Conservation (phyloP, 2,329 filamentous ascomycete species). For the Aspergillus sp. region DNA sequence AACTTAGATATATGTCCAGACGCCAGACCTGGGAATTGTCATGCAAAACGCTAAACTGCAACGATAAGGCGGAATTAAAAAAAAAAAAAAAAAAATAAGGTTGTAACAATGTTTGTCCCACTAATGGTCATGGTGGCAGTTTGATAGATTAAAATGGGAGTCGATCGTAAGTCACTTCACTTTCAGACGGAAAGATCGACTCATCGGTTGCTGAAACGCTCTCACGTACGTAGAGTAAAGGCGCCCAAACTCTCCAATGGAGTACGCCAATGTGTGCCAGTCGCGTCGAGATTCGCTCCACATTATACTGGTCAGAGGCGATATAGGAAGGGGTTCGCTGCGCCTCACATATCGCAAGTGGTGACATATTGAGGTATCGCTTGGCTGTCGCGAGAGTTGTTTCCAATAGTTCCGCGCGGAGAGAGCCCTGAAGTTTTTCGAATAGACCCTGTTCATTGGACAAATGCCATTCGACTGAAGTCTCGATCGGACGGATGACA, state of each 20-base stretch:
- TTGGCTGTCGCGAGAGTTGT: constrained; percentile 33
- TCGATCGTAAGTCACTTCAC: constrained; percentile 12
- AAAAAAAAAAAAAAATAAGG: not conserved
- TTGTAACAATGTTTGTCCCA: not conserved
- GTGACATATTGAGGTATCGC: constrained; percentile 41
- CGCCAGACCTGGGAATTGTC: constrained; percentile 16
- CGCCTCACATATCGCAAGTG: constrained; percentile 44
- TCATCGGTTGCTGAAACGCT: constrained; percentile 21
- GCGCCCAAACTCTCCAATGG: constrained; percentile 87
- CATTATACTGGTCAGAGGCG: constrained; percentile 26
- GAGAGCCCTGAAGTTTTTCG: constrained; percentile 31
- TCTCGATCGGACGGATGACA: constrained; percentile 35
- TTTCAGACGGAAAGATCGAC: constrained; percentile 10
- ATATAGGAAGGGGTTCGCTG: constrained; percentile 32
- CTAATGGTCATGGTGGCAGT: not conserved
- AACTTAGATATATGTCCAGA: constrained; percentile 8
- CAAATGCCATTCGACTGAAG: constrained; percentile 34
- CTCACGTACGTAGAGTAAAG: constrained; percentile 63
- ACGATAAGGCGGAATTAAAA: constrained; percentile 7
- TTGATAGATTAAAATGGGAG: constrained; percentile 1
- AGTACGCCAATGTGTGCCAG: constrained; percentile 80
- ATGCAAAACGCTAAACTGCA: constrained; percentile 24
- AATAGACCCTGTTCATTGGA: constrained; percentile 34
- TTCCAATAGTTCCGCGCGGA: constrained; percentile 34
- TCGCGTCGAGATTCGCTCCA: constrained; percentile 64